Conservation (phyloP, 108 stramenopile species). For the Nitzschia palea region DNA sequence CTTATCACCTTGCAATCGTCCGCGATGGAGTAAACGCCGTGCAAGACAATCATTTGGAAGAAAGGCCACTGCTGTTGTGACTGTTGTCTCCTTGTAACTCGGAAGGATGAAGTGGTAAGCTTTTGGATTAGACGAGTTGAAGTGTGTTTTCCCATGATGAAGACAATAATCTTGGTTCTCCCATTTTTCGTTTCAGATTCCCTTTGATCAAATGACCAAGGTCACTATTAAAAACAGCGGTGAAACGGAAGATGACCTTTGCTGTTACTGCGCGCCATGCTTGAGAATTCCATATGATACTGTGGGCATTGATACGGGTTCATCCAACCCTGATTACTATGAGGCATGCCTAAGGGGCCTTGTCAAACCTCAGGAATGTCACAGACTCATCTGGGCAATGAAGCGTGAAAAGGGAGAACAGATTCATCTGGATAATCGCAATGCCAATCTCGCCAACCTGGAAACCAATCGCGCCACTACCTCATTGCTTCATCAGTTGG, state of each 20-base stretch:
- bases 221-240: neutral
- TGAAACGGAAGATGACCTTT: neutral
- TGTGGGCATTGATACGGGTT: neutral
- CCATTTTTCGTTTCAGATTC: neutral
- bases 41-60: neutral
- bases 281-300: conserved; percentile 1
- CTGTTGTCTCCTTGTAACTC: neutral
- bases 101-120: conserved; percentile 1
- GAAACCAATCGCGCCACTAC: neutral
- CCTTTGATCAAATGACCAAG: conserved; percentile 4
- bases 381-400: neutral
- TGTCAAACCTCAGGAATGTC: neutral
- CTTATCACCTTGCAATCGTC: neutral
- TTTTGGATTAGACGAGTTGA: neutral
- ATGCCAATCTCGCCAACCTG: neutral
- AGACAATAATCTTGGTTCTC: too few species aligned
- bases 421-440: neutral
- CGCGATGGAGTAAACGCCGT: neutral
- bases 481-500: neutral
- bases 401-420: conserved; percentile 8
- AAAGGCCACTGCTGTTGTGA: neutral
- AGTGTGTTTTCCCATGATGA: too few species aligned
- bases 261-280: neutral
- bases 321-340: conserved; percentile 1
- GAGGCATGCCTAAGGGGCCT: neutral